Base-by-base conservation (phyloP, 306 rosid genomes). In the Glycine latifolia region DNA sequence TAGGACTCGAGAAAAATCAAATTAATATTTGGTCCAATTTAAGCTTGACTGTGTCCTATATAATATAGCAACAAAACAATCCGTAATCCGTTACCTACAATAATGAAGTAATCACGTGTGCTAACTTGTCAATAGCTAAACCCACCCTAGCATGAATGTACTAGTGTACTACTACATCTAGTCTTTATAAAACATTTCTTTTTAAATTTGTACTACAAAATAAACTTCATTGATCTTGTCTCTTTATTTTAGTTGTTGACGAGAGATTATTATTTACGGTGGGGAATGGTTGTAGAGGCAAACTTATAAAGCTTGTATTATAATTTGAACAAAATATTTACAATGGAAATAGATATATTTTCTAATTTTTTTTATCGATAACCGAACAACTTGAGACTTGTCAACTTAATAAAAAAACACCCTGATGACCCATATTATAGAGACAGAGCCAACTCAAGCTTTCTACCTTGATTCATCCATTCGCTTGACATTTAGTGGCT, bases 251-350 rank as follows among this genome's bases (percentile, higher is more conserved):
- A 62, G 69, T 12, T 12, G 47, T 39, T 13, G 37, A 7, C 20
- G 13, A 41, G 31, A 41, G 13, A 37, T 41, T 41, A 1, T 3
- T 67, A 26, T 26, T 26, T 1, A 26, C 31, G 31, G 31, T 26
- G 31, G 31, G 31, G 31, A 26, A 26, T 26, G 2, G 31, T 26
- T 26, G 31, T 54, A 14, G 31, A 26, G 31, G 14, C 4, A 71
- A 83, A 70, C 15, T 76, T 59, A 70, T 35, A 14, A 82, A 10
- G 2, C 81, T 84, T 60, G 85, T 59, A 73, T 70, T 82, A 20
- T 20, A 67, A 84, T 47, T 73, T 59, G 63, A 80, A 15, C 83
- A 75, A 13, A 26, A 46, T 84, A 84, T 77, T 63, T 77, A 84
- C 89, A 84, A 76, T 1, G 54, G 61, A 67, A 50, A 43, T 9